phyloP scores from a whole-genome alignment of 23 red algal genomes.

The Agarophyton chilense region DNA sequence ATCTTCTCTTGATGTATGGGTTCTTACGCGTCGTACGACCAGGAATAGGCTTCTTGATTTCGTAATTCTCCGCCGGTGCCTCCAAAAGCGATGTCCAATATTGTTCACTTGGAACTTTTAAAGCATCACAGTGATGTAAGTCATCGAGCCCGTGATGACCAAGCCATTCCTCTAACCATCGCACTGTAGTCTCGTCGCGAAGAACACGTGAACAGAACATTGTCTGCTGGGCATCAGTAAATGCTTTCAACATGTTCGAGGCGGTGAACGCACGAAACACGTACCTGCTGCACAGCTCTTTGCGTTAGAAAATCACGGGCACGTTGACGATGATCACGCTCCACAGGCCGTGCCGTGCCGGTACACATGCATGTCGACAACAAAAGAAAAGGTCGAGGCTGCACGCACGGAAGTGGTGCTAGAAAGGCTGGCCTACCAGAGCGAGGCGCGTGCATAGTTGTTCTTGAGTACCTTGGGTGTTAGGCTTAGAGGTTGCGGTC shows the following conservation, averaged over 20 bases:
- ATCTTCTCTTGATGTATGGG: constrained; percentile 51
- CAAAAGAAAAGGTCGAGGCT: background rate
- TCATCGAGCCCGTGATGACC: constrained; percentile 52
- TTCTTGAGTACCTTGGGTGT: background rate
- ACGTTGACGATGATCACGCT: constrained; percentile 24
- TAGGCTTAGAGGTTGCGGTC: too few species aligned
- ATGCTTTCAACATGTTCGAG: background rate
- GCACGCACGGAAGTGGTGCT: background rate
- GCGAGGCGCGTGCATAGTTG: background rate
- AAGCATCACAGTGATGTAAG: constrained; percentile 49
- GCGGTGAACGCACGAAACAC: background rate
- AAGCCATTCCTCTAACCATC: constrained; percentile 44
- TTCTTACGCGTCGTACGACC: constrained; percentile 49
- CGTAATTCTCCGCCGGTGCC: constrained; percentile 9
- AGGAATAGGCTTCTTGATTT: constrained; percentile 50
- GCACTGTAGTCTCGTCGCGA: constrained; percentile 59
- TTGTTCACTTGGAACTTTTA: constrained; percentile 14
- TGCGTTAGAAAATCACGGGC: constrained; percentile 64
- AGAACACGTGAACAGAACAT: constrained; percentile 56
- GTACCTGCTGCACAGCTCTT: constrained; percentile 64
- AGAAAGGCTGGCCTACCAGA: background rate
- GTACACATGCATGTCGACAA: constrained; percentile 8
- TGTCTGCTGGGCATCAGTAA: background rate
- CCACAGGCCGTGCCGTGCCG: background rate
- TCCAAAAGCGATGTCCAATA: constrained; percentile 27